Percentiles rank a stretch among this genome's conserved stretches.
These are phyloP conservation scores for Aspergillus carbonarius DNA, from an alignment of 2,329 filamentous ascomycete genomes.

Conservation along the genomic window DNA sequence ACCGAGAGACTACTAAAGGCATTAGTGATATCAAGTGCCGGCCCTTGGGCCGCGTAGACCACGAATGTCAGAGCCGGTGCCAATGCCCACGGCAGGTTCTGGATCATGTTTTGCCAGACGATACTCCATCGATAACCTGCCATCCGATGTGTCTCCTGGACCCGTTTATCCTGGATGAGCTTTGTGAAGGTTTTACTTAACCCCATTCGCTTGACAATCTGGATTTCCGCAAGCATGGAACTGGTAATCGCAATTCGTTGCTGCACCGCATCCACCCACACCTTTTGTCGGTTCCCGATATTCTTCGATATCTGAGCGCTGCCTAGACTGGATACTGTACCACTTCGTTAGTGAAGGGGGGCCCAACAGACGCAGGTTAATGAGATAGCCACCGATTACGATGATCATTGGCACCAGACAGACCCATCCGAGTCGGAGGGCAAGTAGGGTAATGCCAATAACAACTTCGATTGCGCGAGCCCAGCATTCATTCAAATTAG, in stretches of 20 bases:
- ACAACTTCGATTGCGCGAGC: background rate
- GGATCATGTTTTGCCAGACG: constrained; percentile 20
- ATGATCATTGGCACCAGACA: background rate
- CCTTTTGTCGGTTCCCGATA: constrained; percentile 25
- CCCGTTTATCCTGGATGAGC: constrained; percentile 10
- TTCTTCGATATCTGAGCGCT: constrained; percentile 8
- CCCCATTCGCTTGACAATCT: constrained; percentile 42
- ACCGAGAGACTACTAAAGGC: constrained; percentile 25
- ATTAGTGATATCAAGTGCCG: constrained; percentile 4
- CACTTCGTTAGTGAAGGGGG: background rate
- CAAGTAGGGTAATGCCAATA: background rate
- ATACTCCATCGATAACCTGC: constrained; percentile 8
- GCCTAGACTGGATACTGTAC: background rate
- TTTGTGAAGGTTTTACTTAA: constrained; percentile 24
- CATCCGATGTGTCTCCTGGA: constrained; percentile 15
- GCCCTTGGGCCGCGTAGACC: constrained; percentile 12
- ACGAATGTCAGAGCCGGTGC: constrained; percentile 21
- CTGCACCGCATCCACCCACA: constrained; percentile 45
- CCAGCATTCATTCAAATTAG: background rate
- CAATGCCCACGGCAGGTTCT: constrained; percentile 18
- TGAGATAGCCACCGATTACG: background rate
- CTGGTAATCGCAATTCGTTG: constrained; percentile 41
- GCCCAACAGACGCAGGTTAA: too few relatives aligned
- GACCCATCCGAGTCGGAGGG: background rate
- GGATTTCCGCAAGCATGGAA: constrained; percentile 41